Conservation (phyloP, 305 asterid species). For the Solanum chacoense region DNA sequence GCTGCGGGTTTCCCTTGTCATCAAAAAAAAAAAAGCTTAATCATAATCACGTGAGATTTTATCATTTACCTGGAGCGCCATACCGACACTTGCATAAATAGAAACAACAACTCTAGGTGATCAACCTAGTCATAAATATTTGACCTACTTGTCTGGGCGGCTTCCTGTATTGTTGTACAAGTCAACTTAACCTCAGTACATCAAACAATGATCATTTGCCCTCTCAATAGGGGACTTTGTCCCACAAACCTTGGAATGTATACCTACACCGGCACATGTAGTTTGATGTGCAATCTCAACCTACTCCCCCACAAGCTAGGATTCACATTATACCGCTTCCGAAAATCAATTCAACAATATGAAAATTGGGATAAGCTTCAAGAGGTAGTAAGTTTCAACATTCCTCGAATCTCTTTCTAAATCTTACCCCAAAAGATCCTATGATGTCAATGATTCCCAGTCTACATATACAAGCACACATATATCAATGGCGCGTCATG, state of each 20-base stretch:
- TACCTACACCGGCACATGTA: background rate
- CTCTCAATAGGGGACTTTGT: background rate
- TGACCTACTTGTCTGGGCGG: background rate
- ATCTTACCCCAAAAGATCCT: background rate
- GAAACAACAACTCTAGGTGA: background rate
- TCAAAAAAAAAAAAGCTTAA: background rate
- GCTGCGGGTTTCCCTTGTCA: too few species aligned
- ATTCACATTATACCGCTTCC: background rate
- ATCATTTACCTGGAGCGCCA: background rate
- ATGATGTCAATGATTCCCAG: background rate
- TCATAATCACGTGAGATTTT: background rate
- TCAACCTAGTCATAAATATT: background rate
- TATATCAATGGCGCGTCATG: background rate
- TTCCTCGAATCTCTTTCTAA: background rate
- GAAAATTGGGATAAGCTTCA: background rate
- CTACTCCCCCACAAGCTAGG: background rate
- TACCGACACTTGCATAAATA: background rate
- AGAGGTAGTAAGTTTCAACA: background rate
- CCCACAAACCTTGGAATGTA: background rate
- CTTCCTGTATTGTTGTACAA: background rate
- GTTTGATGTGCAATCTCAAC: background rate
- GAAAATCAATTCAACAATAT: background rate
- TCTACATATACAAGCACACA: background rate
- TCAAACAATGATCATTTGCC: background rate
- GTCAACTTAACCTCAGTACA: background rate